A percentile compares a stretch with the other conserved stretches of the same genome.
Evolutionary conservation across 495 filamentous ascomycete species (phyloP).

Genomic region (Sphaerosporella brunnea): DNA sequence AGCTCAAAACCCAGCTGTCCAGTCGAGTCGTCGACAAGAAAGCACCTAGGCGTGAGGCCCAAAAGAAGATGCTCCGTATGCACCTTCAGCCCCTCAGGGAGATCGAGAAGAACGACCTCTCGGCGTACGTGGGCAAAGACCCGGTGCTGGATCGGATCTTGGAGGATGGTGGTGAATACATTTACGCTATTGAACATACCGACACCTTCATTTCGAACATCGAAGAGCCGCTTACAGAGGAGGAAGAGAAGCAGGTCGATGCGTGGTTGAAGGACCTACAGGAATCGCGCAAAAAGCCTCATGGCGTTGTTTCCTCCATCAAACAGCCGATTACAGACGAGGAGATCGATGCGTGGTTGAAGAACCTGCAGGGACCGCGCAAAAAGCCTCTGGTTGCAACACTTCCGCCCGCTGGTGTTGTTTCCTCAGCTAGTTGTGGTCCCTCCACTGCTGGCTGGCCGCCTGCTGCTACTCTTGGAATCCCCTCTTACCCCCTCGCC

Average conservation of each 20-base stretch:
- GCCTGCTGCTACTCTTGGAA: too few species aligned
- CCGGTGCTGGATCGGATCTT: slow-evolving; percentile 49
- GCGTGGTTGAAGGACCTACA: background rate
- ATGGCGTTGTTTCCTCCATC: slow-evolving; percentile 39
- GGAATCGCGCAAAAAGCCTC: background rate
- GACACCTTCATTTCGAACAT: slow-evolving; percentile 43
- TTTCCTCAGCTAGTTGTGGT: too few species aligned
- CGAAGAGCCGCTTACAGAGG: slow-evolving; percentile 35
- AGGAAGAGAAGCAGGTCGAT: slow-evolving; percentile 31
- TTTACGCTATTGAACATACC: slow-evolving; percentile 38
- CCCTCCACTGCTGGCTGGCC: too few species aligned
- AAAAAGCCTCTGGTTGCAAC: too few species aligned
- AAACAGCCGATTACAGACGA: slow-evolving; percentile 37
- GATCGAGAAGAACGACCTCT: slow-evolving; percentile 36
- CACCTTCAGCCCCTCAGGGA: slow-evolving; percentile 37
- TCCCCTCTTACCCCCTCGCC: too few species aligned
- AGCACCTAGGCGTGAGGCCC: slow-evolving; percentile 43
- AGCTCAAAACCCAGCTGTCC: slow-evolving; percentile 42
- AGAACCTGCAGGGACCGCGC: background rate
- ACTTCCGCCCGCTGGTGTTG: too few species aligned
- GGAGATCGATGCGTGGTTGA: slow-evolving; percentile 22
- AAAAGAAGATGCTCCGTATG: slow-evolving; percentile 25
- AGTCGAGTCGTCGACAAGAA: slow-evolving; percentile 33
- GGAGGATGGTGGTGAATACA: slow-evolving; percentile 22
- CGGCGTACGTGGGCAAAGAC: slow-evolving; percentile 43